These are phyloP conservation scores for Takakia lepidozioides DNA, from an alignment of 225 moss, liverwort and hornwort genomes.

Conservation along the genomic window DNA sequence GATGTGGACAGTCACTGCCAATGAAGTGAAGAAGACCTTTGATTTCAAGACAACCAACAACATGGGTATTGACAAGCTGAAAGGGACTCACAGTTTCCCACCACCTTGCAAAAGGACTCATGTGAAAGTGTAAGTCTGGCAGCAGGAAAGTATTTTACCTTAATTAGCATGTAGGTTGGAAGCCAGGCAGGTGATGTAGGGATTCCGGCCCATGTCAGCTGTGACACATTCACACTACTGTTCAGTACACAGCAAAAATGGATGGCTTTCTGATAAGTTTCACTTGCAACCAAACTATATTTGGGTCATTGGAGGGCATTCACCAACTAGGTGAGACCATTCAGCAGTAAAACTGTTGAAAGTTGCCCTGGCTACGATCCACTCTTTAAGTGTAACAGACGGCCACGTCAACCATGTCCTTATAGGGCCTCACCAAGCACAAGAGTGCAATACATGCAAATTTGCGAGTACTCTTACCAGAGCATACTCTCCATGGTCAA, in stretches of 20 bases:
- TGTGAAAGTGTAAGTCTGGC: not conserved
- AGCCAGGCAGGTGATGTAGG: slow-evolving; percentile 94
- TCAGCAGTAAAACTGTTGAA: too few species aligned
- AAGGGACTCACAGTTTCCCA: not conserved
- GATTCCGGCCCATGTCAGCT: slow-evolving; percentile 95
- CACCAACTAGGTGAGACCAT: too few species aligned
- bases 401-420: too few species aligned
- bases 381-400: too few species aligned
- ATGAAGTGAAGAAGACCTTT: too few species aligned
- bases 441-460: too few species aligned
- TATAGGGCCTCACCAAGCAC: too few species aligned
- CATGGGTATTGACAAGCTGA: not conserved
- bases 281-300: too few species aligned
- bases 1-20: not conserved
- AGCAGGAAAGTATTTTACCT: slow-evolving; percentile 26
- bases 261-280: too few species aligned
- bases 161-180: slow-evolving; percentile 84
- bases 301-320: too few species aligned
- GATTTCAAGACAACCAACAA: not conserved
- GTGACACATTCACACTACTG: slow-evolving; percentile 9
- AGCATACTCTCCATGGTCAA: slow-evolving; percentile 94
- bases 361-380: too few species aligned
- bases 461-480: slow-evolving; percentile 62
- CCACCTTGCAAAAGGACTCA: not conserved
- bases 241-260: too few species aligned